phyloP scores from a whole-genome alignment of 768 basidiomycete genomes.

The Clitopilus hobsonii region DNA sequence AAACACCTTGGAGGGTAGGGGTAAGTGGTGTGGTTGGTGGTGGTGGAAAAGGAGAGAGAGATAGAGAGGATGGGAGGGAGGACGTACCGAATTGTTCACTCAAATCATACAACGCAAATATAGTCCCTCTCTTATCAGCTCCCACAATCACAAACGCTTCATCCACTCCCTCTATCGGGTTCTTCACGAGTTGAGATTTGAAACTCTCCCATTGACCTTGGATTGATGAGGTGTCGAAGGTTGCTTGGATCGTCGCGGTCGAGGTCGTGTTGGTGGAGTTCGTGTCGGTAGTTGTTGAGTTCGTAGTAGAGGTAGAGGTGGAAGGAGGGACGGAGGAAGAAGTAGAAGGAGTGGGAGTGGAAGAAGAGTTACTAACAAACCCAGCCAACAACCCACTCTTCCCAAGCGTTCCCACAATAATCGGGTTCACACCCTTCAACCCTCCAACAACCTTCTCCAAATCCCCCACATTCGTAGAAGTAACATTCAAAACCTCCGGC shows the following conservation, averaged over 20 bases:
- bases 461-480: too few relatives aligned
- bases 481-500: conserved; percentile 48
- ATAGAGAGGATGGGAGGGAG: not conserved
- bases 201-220: conserved; percentile 67
- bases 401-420: conserved; percentile 65
- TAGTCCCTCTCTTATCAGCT: conserved; percentile 64
- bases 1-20: conserved; percentile 52
- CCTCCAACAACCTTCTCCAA: conserved; percentile 24
- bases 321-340: too few relatives aligned
- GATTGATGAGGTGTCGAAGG: conserved; percentile 53
- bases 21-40: conserved; percentile 41
- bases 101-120: conserved; percentile 62
- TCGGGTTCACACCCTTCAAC: conserved; percentile 26
- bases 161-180: conserved; percentile 51
- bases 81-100: conserved; percentile 60
- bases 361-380: too few relatives aligned
- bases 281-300: too few relatives aligned
- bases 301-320: too few relatives aligned
- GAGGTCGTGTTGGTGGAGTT: conserved; percentile 48
- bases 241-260: conserved; percentile 39
- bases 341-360: too few relatives aligned
- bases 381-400: too few relatives aligned
- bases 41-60: not conserved
- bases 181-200: conserved; percentile 43
- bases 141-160: conserved; percentile 67